Conservation (phyloP, 768 basidiomycete genomes). For the Stropharia rugosoannulata region DNA sequence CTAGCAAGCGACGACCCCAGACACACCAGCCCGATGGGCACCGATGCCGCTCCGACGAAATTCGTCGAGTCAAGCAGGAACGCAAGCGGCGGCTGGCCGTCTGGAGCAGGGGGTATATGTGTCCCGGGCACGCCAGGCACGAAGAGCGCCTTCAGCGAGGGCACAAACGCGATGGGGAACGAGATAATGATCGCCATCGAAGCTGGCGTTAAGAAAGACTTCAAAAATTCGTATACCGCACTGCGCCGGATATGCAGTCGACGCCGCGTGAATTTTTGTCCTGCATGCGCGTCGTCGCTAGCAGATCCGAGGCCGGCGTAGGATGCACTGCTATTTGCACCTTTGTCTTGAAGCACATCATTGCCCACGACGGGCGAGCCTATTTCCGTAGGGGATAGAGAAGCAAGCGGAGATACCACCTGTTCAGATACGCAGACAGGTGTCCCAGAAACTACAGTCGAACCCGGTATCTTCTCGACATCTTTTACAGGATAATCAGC, state of each 20-base stretch:
- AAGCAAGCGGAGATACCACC: constrained; percentile 4
- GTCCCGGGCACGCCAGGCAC: constrained; percentile 38
- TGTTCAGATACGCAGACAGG: neutral
- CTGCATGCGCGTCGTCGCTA: no score
- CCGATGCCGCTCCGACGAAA: constrained; percentile 27
- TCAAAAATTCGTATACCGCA: constrained; percentile 24
- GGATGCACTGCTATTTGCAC: no score
- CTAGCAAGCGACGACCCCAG: constrained; percentile 65
- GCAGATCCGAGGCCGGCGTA: no score
- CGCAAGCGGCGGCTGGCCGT: constrained; percentile 65
- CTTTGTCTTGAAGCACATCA: no score
- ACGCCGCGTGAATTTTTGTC: neutral
- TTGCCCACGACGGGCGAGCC: neutral
- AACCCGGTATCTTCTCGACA: constrained; percentile 14
- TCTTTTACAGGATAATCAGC: no score
- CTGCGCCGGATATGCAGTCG: neutral
- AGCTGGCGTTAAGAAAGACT: constrained; percentile 42
- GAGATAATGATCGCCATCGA: constrained; percentile 54
- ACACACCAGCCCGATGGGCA: constrained; percentile 62
- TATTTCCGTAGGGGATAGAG: constrained; percentile 15
- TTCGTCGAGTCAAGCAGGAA: constrained; percentile 25
- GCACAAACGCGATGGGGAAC: constrained; percentile 56
- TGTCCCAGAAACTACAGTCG: constrained; percentile 13
- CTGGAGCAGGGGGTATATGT: constrained; percentile 52
- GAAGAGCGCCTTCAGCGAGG: constrained; percentile 61